Evolutionary conservation across 257 asterid species (phyloP).

Genomic region (Ophiorrhiza pumila): DNA sequence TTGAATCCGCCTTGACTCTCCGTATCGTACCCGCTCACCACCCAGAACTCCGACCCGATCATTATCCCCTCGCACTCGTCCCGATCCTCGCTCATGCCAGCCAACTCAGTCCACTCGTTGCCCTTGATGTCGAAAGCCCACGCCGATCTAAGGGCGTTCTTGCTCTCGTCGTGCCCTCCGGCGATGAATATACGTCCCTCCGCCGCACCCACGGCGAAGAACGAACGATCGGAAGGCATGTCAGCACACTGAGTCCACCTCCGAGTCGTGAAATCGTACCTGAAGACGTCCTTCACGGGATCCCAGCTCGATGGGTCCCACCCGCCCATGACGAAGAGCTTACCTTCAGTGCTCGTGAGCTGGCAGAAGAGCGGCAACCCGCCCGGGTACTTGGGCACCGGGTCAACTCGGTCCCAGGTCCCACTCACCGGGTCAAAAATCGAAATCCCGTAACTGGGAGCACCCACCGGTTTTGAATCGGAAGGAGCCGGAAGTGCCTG

Average conservation of each 20-base stretch:
- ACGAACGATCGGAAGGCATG: constrained; percentile 73
- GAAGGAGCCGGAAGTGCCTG: constrained; percentile 53
- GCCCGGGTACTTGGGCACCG: constrained; percentile 54
- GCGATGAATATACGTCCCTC: constrained; percentile 59
- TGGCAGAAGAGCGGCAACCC: constrained; percentile 89
- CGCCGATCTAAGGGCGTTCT: constrained; percentile 64
- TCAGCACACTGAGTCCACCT: constrained; percentile 63
- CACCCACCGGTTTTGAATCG: constrained; percentile 45
- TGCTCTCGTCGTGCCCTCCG: constrained; percentile 91
- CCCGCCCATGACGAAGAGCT: constrained; percentile 68
- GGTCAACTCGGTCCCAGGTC: constrained; percentile 63
- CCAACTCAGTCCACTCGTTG: constrained; percentile 63
- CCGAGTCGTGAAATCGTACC: constrained; percentile 62
- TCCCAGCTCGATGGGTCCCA: constrained; percentile 82
- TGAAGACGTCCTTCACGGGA: constrained; percentile 64
- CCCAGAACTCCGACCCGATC: constrained; percentile 72
- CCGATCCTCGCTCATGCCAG: constrained; percentile 65
- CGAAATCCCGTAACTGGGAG: constrained; percentile 65
- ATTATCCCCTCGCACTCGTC: constrained; percentile 87
- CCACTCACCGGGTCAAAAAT: constrained; percentile 51
- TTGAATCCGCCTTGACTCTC: constrained; percentile 73
- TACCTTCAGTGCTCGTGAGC: constrained; percentile 61
- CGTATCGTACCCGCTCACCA: constrained; percentile 84
- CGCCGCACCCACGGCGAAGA: constrained; percentile 64
- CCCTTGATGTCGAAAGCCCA: constrained; percentile 42